Base-by-base conservation (phyloP, 2,329 filamentous ascomycete species). In the Penicillium crustosum region DNA sequence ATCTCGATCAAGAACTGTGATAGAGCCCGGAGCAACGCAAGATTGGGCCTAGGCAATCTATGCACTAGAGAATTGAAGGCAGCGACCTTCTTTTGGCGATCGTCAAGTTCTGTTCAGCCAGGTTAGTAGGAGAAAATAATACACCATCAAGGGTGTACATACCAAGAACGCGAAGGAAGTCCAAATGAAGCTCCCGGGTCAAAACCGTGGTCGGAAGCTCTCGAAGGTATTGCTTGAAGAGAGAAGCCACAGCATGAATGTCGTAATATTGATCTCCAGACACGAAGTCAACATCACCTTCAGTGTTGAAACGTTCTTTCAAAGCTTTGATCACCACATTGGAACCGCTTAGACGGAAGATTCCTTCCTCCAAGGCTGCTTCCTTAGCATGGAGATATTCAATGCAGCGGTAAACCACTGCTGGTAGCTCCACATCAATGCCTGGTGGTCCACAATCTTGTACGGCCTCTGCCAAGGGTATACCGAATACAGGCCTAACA, bases 321-420 rank as follows among this genome's bases (percentile, higher is more conserved):
- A 99, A 83, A 57, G 86, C 86, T 75, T 93, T 96, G 77, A 99
- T 96, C 49, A 96, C 88, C 54, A 95, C 85, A 70, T 96, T 97
- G 0, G 93, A 97, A n/a, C 94, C 94, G 73, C 93, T 97, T 42
- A 99, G 82, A 51, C 94, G 87, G 82, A 99, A 99, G 42, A 99
- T 96, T 43, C 94, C 94, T 75, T 99, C 94, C 73, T 99, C 94
- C 6, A 82, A 82, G 48, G 89, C 82, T 12, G 93, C 94, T 61
- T 90, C 86, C 78, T 93, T 93, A 7, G 86, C 83, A 64, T 91
- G 89, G 19, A 99, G 82, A 73, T 96, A 99, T 73, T 97, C 91
- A 61, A 99, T 90, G 71, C 92, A 97, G 57, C 94, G 88, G 77
- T 95, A 99, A 9, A 97, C 91, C 2, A 99, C 94, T 7, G 93